Evolutionary conservation across 768 basidiomycete genomes (phyloP), one percentile per base, ranked within the genome.

Genomic region (Hygrophorus russula): DNA sequence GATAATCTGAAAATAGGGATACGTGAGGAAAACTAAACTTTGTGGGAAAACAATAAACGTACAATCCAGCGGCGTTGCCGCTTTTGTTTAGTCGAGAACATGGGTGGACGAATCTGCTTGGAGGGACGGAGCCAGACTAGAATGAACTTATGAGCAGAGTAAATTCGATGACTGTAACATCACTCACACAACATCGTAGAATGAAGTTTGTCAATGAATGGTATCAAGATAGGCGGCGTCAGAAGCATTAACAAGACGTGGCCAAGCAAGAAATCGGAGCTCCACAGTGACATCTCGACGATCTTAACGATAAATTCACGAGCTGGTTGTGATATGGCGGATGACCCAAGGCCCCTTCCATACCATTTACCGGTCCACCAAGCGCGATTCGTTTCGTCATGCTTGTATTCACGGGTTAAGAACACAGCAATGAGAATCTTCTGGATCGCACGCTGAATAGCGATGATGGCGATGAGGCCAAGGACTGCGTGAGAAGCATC

Each of bases 331-430:
- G 90, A 92, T 59, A 94, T 80, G 30, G 87, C 90, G 28, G 87
- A 84, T n/a, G 73, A 74, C 11, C 94, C 94, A 14, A 99, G 70
- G 20, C 90, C 88, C 46, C 91, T 76, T 37, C 93, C 92, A 58
- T 93, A 93, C 96, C 96, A 97, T 68, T 86, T 83, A 49, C 92
- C 93, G 13, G 93, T 92, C 96, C 96, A 99, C 94, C 94, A 98
- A 1, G 93, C 93, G 48, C 88, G 75, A 67, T 98, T 98, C 19
- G 89, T 93, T 68, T 97, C 92, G 57, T 99, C 96, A 58, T 96
- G 90, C 67, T 98, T 97, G 72, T 84, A 94, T 64, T 99, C 96
- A 56, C 96, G 83, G 18, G 91, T 89, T 36, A 98, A 73, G 74
- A 93, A 90, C 36, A 91, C 83, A 4, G 92, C 75, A 49, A 98